Conservation (phyloP, 495 filamentous ascomycete genomes). For the Sphaerosporella brunnea region DNA sequence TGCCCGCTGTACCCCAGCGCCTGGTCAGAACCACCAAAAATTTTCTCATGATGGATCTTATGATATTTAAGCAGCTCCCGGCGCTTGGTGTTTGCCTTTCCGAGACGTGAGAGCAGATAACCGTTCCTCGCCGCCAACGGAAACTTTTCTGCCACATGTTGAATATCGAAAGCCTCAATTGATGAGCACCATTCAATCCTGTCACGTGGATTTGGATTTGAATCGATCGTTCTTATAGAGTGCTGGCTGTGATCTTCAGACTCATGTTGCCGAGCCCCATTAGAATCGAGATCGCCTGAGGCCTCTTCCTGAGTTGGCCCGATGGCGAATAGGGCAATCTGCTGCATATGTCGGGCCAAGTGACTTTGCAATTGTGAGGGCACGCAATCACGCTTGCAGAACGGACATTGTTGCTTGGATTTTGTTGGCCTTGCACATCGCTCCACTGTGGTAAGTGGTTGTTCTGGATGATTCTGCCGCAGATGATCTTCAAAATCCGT, state of each 20-base stretch:
- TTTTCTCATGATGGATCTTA: conserved; percentile 15
- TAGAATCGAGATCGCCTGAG: not conserved
- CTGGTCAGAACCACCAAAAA: no score
- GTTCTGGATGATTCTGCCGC: not conserved
- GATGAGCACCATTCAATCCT: conserved; percentile 17
- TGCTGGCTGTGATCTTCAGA: not conserved
- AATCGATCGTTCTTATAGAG: not conserved
- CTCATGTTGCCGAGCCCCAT: not conserved
- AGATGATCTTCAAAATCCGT: conserved; percentile 4
- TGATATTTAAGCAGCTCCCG: conserved; percentile 20
- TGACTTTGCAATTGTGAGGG: conserved; percentile 10
- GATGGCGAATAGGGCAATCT: conserved; percentile 15
- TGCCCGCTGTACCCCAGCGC: no score
- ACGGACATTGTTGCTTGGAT: conserved; percentile 7
- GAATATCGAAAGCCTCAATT: conserved; percentile 26
- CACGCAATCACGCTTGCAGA: not conserved
- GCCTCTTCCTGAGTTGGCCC: not conserved
- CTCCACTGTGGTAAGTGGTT: not conserved
- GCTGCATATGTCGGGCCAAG: conserved; percentile 22
- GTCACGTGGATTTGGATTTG: conserved; percentile 26
- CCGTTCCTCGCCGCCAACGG: not conserved
- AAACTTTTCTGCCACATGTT: conserved; percentile 11
- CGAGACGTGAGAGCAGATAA: conserved; percentile 24
- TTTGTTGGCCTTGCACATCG: conserved; percentile 10
- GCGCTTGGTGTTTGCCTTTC: conserved; percentile 26